Conservation (phyloP, 257 asterid genomes). For the Rhazya stricta region DNA sequence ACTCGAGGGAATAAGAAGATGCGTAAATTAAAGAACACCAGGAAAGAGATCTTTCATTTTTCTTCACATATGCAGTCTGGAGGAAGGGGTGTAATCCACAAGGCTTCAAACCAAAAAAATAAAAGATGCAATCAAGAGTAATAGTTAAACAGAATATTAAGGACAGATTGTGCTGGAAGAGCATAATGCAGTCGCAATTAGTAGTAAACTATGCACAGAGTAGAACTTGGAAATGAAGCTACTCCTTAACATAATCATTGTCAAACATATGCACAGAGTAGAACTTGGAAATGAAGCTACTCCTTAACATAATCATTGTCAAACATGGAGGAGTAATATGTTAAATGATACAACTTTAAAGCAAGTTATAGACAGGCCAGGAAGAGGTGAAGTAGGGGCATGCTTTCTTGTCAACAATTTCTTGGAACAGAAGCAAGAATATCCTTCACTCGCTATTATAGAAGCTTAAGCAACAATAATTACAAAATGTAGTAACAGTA, state of each 20-base stretch:
- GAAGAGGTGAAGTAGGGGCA: neutral
- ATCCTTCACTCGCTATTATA: neutral
- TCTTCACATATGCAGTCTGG: neutral
- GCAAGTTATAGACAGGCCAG: neutral
- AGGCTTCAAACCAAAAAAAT: neutral
- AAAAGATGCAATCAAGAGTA: neutral
- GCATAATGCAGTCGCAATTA: neutral
- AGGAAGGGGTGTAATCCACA: neutral
- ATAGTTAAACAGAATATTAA: neutral
- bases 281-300: neutral
- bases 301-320: neutral
- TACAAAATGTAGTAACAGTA: neutral
- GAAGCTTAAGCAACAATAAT: neutral
- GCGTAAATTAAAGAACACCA: neutral
- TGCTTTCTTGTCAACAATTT: neutral
- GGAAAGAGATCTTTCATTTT: neutral
- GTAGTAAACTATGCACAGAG: neutral
- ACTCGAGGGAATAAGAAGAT: slow-evolving; percentile 1
- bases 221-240: neutral
- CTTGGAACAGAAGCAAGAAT: too few species aligned
- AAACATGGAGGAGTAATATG: neutral
- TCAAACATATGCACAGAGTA: neutral
- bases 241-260: neutral
- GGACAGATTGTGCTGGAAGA: neutral
- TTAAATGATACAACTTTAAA: neutral